A percentile compares a stretch with the other conserved stretches of the same genome.
phyloP scores from a whole-genome alignment of 768 basidiomycete genomes.

The Phanerochaete sordida region DNA sequence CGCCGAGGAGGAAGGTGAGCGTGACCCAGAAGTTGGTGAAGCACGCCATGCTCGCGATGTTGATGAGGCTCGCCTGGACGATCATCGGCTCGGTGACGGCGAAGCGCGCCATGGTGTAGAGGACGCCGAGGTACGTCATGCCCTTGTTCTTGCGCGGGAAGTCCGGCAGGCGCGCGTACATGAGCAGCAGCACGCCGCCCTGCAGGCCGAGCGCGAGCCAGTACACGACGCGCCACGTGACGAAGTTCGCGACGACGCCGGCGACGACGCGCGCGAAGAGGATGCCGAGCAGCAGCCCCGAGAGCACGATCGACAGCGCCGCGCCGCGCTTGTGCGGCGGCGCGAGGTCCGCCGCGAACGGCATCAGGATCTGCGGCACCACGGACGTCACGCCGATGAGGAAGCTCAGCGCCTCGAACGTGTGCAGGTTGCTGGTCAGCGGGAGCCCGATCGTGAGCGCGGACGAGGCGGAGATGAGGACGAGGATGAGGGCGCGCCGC shows the following conservation, averaged over 20 bases:
- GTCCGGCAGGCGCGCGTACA: conserved; percentile 74
- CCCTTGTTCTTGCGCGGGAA: conserved; percentile 67
- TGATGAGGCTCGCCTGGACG: conserved; percentile 62
- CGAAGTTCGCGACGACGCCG: conserved; percentile 71
- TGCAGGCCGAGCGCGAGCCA: conserved; percentile 77
- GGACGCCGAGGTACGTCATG: conserved; percentile 63
- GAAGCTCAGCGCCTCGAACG: conserved; percentile 68
- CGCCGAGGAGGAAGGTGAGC: conserved; percentile 78
- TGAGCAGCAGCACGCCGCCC: conserved; percentile 47
- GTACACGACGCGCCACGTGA: conserved; percentile 71
- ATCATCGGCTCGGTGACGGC: conserved; percentile 75
- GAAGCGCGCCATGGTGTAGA: conserved; percentile 76
- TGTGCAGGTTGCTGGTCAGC: conserved; percentile 51
- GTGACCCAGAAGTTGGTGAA: conserved; percentile 49
- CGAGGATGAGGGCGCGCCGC: conserved; percentile 64
- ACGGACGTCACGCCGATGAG: conserved; percentile 71
- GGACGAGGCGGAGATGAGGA: conserved; percentile 47
- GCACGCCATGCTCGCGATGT: conserved; percentile 56
- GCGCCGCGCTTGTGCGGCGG: conserved; percentile 68
- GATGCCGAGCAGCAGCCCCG: conserved; percentile 65
- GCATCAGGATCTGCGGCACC: conserved; percentile 71
- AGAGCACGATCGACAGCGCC: conserved; percentile 70
- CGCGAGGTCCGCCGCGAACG: conserved; percentile 79
- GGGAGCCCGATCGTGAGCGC: conserved; percentile 70
- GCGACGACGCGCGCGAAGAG: conserved; percentile 73